A percentile compares a stretch with the other conserved stretches of the same genome.
Evolutionary conservation across 2,329 filamentous ascomycete species (phyloP).

Genomic region (Colletotrichum cordylinicola): DNA sequence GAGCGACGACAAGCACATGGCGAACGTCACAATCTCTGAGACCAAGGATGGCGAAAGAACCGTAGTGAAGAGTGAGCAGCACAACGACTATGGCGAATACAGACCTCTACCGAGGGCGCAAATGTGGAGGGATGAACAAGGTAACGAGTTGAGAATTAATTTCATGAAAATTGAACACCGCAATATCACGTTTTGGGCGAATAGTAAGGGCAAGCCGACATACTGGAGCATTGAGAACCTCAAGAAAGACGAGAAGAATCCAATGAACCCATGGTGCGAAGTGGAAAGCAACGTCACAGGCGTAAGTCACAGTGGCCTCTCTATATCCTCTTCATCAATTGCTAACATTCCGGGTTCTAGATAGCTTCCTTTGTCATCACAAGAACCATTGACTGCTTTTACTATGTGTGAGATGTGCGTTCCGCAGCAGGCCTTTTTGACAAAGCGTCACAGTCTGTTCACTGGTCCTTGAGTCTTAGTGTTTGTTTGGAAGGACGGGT

Average conservation of each 20-base stretch:
- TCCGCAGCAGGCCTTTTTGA: not conserved
- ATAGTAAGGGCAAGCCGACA: not conserved
- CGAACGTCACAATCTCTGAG: not conserved
- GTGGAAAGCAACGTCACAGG: no score
- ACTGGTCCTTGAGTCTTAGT: not conserved
- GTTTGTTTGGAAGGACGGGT: not conserved
- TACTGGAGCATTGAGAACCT: not conserved
- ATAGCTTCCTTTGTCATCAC: not conserved
- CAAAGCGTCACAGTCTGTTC: not conserved
- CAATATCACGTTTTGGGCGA: not conserved
- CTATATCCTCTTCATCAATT: not conserved
- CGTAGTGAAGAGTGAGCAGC: not conserved
- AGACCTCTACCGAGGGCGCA: not conserved
- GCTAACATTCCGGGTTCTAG: not conserved
- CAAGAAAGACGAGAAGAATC: not conserved
- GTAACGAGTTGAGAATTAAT: not conserved
- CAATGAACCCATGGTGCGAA: not conserved
- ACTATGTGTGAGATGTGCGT: not conserved
- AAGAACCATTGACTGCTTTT: not conserved
- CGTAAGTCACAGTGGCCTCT: not conserved
- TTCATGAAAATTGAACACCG: accelerated
- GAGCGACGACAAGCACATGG: not conserved
- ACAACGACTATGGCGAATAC: not conserved
- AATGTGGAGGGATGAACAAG: not conserved
- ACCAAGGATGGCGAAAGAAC: not conserved